Base-by-base conservation (phyloP, 768 basidiomycete species). In the Amylocystis lapponica region DNA sequence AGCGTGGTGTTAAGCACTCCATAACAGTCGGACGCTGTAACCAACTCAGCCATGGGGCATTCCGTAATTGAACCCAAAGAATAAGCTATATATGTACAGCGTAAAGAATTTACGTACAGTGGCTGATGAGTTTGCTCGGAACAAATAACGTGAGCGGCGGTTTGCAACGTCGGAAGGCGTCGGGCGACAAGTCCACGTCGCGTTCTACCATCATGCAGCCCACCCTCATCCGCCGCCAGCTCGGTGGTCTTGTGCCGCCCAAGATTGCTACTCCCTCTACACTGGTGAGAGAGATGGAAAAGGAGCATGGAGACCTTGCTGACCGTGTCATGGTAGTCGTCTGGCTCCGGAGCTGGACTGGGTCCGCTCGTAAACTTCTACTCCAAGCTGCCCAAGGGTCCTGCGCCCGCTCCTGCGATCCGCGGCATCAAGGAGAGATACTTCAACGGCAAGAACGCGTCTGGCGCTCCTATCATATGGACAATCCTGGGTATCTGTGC, bases 341-440 rank as follows among this genome's bases (percentile, higher is more conserved):
- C 87, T 40, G 86, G 83, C 43, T 79, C 86, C 41, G 89, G 90
- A 33, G 79, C 79, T 33, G 81, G 87, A 49, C 85, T 95, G 41
- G 71, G 76, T 45, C 81, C 82, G 25, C 84, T 97, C 60, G 91
- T 96, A 51, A 81, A 90, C 54, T 97, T 96, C 69, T 98, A 98
- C 74, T 92, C 88, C 47, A 94, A 91, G 67, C 79, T 98, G 38
- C 95, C 93, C 52, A 97, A 97, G 65, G 94, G 94, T 35, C 70
- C 79, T 30, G 77, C 81, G 27, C 71, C 87, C 14, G 60, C 72
- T 29, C 68, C 79, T 16, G 69, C 74, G 41, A 67, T 67, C 42
- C 66, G 60, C 45, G 88, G 91, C 17, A 70, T 95, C 57, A 86
- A 87, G 65, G 86, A 66, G n/a, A 72, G 82, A 34, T 89, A 73